Evolutionary conservation across 345 rosid genomes (phyloP), one percentile per base, ranked within the genome.

Genomic region (Acer negundo): DNA sequence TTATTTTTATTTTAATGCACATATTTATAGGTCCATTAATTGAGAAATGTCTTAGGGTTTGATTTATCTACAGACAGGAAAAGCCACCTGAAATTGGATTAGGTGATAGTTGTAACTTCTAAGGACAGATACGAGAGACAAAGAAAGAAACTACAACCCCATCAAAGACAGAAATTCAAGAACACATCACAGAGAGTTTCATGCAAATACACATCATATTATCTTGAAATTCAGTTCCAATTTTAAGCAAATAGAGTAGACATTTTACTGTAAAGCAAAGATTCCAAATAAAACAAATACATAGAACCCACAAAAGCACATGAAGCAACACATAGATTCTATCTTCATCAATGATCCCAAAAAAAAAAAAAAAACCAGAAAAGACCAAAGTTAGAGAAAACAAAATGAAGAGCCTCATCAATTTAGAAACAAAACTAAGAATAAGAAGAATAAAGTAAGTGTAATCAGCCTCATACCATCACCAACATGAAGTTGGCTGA

Each of bases 161-260:
- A 26, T 47, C 66, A 72, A 46, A 59, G n/a, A n/a, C 46, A 62
- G 42, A 40, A 40, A 35, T 8, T 15, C 28, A 70, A 47, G 2
- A 53, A 51, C 7, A 28, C 28, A 55, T 5, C 42, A 24, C 28
- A 46, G 0, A 19, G 1, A 74, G 28, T 46, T 42, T 9, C 69
- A 64, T 65, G 26, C 51, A 51, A 64, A 51, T 19, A 40, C 61
- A 69, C 62, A 38, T 26, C 80, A 78, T 69, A 73, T 83, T 66
- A 64, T 79, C 72, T 72, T 65, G 17, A 64, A 26, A 28, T 42
- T 67, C 71, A 69, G 10, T 61, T 61, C 42, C 59, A 22, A 23
- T 5, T 26, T 15, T 31, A 4, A 44, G 31, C 11, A 58, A 10
- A 62, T 15, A 28, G n/a, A 40, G 5, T 20, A 10, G 6, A 13